phyloP scores from a whole-genome alignment of 495 filamentous ascomycete species.

The Daldinia grandis region DNA sequence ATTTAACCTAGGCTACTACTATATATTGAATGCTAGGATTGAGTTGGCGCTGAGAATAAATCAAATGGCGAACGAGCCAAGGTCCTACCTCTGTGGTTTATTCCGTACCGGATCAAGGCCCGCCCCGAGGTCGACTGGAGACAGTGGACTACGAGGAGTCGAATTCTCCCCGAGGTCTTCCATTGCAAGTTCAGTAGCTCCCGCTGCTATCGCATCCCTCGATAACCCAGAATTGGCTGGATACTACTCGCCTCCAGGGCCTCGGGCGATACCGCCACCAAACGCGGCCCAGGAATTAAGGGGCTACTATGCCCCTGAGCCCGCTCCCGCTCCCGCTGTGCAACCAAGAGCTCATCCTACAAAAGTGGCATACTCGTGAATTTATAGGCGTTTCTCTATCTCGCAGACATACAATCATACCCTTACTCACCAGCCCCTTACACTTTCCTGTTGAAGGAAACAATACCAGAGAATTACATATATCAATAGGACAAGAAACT shows the following conservation, averaged over 20 bases:
- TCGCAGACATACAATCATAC: not conserved
- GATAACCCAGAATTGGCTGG: constrained; percentile 35
- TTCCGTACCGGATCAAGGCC: constrained; percentile 14
- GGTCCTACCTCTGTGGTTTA: constrained; percentile 20
- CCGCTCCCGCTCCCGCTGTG: not conserved
- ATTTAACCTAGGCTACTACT: not conserved
- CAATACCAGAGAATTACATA: too few relatives aligned
- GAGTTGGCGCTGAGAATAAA: not conserved
- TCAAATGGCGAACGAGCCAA: constrained; percentile 22
- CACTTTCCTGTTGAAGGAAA: too few relatives aligned
- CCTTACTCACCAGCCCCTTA: not conserved
- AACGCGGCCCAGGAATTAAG: constrained; percentile 26
- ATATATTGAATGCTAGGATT: not conserved
- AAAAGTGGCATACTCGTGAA: constrained; percentile 27
- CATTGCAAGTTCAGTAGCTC: constrained; percentile 24
- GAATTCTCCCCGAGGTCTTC: constrained; percentile 35
- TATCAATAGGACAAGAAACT: not conserved
- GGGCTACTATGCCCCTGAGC: constrained; percentile 37
- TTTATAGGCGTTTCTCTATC: not conserved
- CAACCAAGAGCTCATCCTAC: constrained; percentile 5
- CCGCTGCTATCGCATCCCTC: not conserved
- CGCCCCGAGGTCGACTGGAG: not conserved
- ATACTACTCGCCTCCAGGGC: constrained; percentile 36
- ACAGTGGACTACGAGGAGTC: constrained; percentile 24
- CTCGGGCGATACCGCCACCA: not conserved